Evolutionary conservation across 2,329 filamentous ascomycete genomes (phyloP).

Genomic region (Diaporthe sp.): DNA sequence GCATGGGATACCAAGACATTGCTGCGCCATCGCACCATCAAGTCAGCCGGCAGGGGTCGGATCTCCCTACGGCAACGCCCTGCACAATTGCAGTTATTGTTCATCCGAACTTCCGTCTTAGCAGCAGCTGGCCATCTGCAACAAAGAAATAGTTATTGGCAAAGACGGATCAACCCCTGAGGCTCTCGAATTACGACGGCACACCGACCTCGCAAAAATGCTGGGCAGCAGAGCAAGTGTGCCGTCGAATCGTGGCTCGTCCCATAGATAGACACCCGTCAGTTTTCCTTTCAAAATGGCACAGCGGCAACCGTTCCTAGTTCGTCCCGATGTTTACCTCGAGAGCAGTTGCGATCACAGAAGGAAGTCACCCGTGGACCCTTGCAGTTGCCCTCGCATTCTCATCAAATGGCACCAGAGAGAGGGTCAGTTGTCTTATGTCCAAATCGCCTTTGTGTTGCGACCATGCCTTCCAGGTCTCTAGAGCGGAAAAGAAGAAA

Average conservation of each 20-base stretch:
- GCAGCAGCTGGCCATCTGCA: neutral
- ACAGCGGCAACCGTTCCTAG: neutral
- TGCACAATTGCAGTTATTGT: neutral
- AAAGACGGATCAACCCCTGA: neutral
- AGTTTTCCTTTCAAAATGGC: neutral
- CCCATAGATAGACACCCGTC: neutral
- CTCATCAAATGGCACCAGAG: neutral
- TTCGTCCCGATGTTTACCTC: neutral
- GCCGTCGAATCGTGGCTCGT: no score
- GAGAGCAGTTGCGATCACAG: neutral
- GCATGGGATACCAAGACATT: slow-evolving; percentile 12
- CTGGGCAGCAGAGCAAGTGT: neutral
- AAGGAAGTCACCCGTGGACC: neutral
- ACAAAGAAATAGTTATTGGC: neutral
- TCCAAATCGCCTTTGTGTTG: slow-evolving; percentile 20
- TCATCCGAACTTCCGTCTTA: slow-evolving; percentile 29
- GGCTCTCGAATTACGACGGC: neutral
- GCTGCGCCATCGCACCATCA: slow-evolving; percentile 35
- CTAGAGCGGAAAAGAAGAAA: slow-evolving; percentile 11
- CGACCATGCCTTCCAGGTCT: slow-evolving; percentile 11
- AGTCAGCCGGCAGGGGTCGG: slow-evolving; percentile 1
- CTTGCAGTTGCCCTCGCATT: neutral
- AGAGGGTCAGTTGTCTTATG: slow-evolving; percentile 16
- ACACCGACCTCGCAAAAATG: neutral
- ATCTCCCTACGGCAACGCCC: neutral